Evolutionary conservation across 2,329 filamentous ascomycete genomes (phyloP).

Genomic region (Microcyclospora tardicrescens): DNA sequence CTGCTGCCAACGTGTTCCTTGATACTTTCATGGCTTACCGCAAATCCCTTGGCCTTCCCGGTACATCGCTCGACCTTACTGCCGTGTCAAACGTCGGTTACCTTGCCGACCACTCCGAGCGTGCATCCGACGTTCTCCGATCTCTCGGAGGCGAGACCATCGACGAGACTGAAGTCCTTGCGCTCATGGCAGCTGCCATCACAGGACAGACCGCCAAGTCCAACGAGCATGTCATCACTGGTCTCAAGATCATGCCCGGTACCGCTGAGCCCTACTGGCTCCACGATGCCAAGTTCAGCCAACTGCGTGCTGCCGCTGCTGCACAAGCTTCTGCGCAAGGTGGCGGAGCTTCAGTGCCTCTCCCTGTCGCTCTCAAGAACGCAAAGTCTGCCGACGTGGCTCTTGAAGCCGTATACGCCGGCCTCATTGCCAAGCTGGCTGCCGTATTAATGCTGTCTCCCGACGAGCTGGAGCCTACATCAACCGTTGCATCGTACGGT

Average conservation of each 20-base stretch:
- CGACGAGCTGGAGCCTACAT: neutral
- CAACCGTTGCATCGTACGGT: neutral
- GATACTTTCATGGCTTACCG: constrained; percentile 18
- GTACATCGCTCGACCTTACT: constrained; percentile 18
- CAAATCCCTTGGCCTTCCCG: constrained; percentile 11
- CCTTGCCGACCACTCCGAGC: constrained; percentile 1
- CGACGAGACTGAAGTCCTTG: neutral
- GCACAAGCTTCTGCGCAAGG: too few species aligned
- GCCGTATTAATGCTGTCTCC: neutral
- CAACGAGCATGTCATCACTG: neutral
- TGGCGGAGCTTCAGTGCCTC: too few species aligned
- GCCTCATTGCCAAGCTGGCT: neutral
- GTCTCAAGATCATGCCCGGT: neutral
- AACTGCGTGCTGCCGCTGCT: too few species aligned
- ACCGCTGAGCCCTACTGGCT: neutral
- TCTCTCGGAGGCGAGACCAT: neutral
- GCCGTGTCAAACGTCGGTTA: constrained; percentile 20
- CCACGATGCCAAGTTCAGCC: neutral
- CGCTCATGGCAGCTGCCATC: neutral
- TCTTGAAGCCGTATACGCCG: too few species aligned
- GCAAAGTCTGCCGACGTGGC: too few species aligned
- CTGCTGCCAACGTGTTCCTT: constrained; percentile 34
- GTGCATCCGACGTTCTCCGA: neutral
- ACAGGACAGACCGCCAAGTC: neutral
- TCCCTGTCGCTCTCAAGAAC: too few species aligned